phyloP scores from a whole-genome alignment of 768 basidiomycete genomes.

The Rhizopogon vulgaris region DNA sequence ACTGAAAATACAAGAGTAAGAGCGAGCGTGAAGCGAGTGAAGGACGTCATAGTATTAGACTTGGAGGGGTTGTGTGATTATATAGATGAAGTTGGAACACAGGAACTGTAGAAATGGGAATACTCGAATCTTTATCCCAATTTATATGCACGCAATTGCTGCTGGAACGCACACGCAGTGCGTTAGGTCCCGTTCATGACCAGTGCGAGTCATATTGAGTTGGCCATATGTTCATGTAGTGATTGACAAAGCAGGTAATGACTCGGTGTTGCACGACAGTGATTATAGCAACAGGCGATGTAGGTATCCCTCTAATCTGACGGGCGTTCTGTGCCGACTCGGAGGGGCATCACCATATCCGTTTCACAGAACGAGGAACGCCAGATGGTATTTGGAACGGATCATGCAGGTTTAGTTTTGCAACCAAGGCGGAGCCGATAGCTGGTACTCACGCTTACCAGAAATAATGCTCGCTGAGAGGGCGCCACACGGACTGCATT shows the following conservation, averaged over 20 bases:
- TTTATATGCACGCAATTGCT: neutral
- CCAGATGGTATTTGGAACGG: neutral
- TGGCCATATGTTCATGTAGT: neutral
- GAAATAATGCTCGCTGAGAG: neutral
- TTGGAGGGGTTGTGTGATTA: neutral
- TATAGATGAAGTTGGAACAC: neutral
- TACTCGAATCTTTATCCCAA: too few species aligned
- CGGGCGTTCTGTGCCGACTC: neutral
- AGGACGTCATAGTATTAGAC: neutral
- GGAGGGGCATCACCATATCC: too few species aligned
- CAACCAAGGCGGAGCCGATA: neutral
- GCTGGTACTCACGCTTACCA: neutral
- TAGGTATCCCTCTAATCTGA: too few species aligned
- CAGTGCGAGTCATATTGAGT: neutral
- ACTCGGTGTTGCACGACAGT: neutral
- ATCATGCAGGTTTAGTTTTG: too few species aligned
- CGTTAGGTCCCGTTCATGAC: neutral
- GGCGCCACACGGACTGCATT: too few species aligned
- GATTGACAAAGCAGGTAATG: neutral
- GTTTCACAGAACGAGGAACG: neutral
- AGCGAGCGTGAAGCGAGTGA: neutral
- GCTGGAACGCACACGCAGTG: neutral
- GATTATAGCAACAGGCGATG: too few species aligned
- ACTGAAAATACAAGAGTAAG: slow-evolving; percentile 7
- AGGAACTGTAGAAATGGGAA: neutral